Conservation (phyloP, 2,329 filamentous ascomycete species). For the Ophiostoma pallidulum region DNA sequence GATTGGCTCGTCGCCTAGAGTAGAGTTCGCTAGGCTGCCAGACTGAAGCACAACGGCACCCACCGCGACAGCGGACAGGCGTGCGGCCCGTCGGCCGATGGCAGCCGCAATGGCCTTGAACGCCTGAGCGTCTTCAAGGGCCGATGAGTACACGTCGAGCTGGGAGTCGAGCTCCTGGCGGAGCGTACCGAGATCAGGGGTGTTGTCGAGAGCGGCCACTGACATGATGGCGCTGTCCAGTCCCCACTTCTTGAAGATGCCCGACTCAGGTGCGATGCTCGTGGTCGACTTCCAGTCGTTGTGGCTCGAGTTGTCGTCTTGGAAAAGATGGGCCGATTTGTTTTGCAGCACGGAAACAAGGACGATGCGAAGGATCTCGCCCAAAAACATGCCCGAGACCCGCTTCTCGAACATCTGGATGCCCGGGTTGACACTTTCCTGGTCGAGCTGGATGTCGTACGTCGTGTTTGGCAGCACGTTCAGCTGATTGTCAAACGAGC, state of each 20-base stretch:
- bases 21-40: conserved; percentile 53
- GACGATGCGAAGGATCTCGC: conserved; percentile 78
- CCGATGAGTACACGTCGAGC: conserved; percentile 66
- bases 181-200: conserved; percentile 59
- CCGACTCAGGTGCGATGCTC: conserved; percentile 53
- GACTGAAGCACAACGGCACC: conserved; percentile 76
- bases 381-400: conserved; percentile 95
- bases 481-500: conserved; percentile 91
- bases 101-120: conserved; percentile 77
- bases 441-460: conserved; percentile 73
- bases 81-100: conserved; percentile 78
- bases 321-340: conserved; percentile 60
- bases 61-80: conserved; percentile 79
- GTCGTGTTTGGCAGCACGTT: conserved; percentile 76
- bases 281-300: conserved; percentile 65
- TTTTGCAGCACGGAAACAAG: conserved; percentile 64
- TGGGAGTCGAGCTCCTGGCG: conserved; percentile 70
- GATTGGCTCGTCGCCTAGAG: conserved; percentile 55
- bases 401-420: conserved; percentile 99
- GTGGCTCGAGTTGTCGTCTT: conserved; percentile 60
- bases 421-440: conserved; percentile 77
- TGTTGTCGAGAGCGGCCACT: conserved; percentile 72
- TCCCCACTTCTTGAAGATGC: conserved; percentile 73
- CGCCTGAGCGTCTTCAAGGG: conserved; percentile 74
- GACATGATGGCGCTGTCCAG: conserved; percentile 88